Conservation (phyloP, 2,329 filamentous ascomycete species). For the Monosporascus ibericus region DNA sequence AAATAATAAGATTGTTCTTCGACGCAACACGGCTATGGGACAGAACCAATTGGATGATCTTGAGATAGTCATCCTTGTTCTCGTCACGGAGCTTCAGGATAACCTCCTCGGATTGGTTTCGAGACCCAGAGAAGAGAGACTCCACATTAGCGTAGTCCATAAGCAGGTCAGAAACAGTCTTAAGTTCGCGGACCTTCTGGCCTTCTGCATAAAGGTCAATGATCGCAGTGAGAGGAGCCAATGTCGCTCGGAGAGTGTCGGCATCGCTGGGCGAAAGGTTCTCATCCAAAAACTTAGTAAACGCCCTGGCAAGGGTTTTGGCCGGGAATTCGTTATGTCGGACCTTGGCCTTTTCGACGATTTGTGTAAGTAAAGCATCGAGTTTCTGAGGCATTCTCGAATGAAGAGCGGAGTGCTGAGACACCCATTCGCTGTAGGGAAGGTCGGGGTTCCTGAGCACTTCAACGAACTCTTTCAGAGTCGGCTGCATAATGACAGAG, state of each 20-base stretch:
- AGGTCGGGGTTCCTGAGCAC: conserved; percentile 86
- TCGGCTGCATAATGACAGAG: conserved; percentile 87
- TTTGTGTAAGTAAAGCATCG: conserved; percentile 72
- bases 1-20: conserved; percentile 90
- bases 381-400: conserved; percentile 95
- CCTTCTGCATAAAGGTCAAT: conserved; percentile 79
- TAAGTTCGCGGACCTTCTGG: conserved; percentile 83
- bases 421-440: conserved; percentile 93
- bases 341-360: conserved; percentile 75
- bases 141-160: conserved; percentile 79
- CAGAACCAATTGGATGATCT: conserved; percentile 81
- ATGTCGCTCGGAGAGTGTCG: conserved; percentile 63
- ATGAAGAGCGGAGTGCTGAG: conserved; percentile 93
- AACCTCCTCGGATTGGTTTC: conserved; percentile 85
- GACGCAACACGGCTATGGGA: conserved; percentile 88
- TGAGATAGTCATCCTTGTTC: conserved; percentile 85
- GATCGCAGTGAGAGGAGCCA: conserved; percentile 71
- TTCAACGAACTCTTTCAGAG: conserved; percentile 81
- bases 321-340: conserved; percentile 86
- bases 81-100: conserved; percentile 90
- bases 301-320: conserved; percentile 76
- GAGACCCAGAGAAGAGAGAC: conserved; percentile 78
- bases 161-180: conserved; percentile 72
- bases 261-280: conserved; percentile 69
- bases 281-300: conserved; percentile 85